Percentiles rank a stretch among this genome's conserved stretches.
phyloP scores from a whole-genome alignment of 179 eudicot species.

The Silene coronaria region DNA sequence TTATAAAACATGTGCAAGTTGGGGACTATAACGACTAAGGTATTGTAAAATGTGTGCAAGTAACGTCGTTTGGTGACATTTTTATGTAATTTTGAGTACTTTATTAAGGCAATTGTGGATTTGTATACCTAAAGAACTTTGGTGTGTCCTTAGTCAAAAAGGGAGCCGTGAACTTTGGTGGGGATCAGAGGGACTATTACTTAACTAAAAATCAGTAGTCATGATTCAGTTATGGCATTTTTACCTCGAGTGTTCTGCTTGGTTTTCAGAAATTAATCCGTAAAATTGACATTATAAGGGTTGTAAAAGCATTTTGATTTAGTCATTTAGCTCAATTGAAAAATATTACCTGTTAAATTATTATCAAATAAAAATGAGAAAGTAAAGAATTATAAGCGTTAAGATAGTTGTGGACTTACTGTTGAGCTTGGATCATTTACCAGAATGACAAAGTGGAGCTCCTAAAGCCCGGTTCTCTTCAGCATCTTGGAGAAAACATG shows the following conservation, averaged over 20 bases:
- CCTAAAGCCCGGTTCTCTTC: constrained; percentile 83
- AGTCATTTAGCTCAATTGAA: not conserved
- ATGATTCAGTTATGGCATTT: not conserved
- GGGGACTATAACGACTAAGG: too few relatives aligned
- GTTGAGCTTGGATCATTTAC: constrained; percentile 12
- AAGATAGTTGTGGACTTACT: not conserved
- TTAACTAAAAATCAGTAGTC: not conserved
- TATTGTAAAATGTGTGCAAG: too few relatives aligned
- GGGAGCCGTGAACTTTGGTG: too few relatives aligned
- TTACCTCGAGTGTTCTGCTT: not conserved
- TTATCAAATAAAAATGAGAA: not conserved
- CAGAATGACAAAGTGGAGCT: constrained; percentile 94
- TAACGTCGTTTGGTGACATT: too few relatives aligned
- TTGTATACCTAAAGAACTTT: too few relatives aligned
- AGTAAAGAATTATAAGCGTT: not conserved
- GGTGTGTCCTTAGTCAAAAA: too few relatives aligned
- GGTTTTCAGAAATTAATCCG: not conserved
- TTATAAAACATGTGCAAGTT: too few relatives aligned
- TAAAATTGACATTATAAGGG: not conserved
- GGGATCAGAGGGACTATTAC: too few relatives aligned
- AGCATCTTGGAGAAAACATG: constrained; percentile 99
- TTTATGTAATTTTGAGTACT: too few relatives aligned
- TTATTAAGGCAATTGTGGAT: too few relatives aligned
- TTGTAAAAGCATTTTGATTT: not conserved
- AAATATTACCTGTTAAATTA: not conserved